A percentile compares a stretch with the other conserved stretches of the same genome.
Conservation (phyloP, 148 eudicot species). For the Camellia granthamiana region DNA sequence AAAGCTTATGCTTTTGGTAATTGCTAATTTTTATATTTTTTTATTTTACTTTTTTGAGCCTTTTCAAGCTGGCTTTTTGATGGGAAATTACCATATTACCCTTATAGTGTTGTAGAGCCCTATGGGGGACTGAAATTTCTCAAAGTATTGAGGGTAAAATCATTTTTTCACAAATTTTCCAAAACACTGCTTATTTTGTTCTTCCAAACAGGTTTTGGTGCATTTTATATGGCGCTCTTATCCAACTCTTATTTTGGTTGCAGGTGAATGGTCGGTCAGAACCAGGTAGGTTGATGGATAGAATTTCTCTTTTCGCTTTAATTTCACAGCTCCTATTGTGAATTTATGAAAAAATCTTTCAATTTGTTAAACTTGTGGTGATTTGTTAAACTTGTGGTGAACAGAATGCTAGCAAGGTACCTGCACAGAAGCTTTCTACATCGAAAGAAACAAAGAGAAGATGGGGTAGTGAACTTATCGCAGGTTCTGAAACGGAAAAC, state of each 20-base stretch:
- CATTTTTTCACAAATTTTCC: too few species aligned
- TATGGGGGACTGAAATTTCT: too few species aligned
- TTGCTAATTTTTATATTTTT: too few species aligned
- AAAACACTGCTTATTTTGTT: too few species aligned
- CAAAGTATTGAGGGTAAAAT: too few species aligned
- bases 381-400: conserved; percentile 1
- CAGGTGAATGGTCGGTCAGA: conserved; percentile 64
- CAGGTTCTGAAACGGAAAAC: conserved; percentile 52
- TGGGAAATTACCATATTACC: too few species aligned
- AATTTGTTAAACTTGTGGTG: background rate
- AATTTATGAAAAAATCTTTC: background rate
- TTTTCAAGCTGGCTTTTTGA: too few species aligned
- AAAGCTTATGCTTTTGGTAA: too few species aligned
- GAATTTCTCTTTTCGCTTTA: background rate
- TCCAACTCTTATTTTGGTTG: conserved; percentile 25
- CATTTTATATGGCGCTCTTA: conserved; percentile 4
- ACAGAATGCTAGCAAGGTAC: conserved; percentile 57
- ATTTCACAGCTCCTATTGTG: background rate
- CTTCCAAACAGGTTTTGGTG: background rate
- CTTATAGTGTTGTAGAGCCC: too few species aligned
- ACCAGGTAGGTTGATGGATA: conserved; percentile 48
- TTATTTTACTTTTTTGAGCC: too few species aligned
- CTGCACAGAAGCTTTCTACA: conserved; percentile 34
- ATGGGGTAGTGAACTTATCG: conserved; percentile 40
- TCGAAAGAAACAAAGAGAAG: conserved; percentile 33